Evolutionary conservation across 345 rosid species (phyloP).

Genomic region (Lenwebbia sp.): DNA sequence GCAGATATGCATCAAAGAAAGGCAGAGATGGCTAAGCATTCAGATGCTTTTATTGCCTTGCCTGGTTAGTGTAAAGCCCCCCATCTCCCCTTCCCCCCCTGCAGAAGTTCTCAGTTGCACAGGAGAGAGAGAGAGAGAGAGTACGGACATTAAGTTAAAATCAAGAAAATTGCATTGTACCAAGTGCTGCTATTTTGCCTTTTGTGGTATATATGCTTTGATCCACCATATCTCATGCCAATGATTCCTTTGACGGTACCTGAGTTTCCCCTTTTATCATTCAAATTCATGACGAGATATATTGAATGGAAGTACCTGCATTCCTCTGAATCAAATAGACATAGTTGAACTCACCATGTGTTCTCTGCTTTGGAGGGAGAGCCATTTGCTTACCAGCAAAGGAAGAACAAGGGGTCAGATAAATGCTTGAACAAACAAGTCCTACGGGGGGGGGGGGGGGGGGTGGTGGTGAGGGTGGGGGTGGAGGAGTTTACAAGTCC

Average conservation of each 20-base stretch:
- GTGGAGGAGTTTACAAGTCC: neutral
- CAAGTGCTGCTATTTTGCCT: neutral
- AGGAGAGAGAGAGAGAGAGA: neutral
- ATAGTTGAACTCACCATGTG: neutral
- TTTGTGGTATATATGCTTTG: neutral
- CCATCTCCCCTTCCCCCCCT: neutral
- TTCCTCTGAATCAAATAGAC: neutral
- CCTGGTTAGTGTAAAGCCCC: constrained; percentile 61
- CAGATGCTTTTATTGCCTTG: constrained; percentile 99
- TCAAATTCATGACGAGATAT: neutral
- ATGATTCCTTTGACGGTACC: neutral
- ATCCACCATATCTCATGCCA: neutral
- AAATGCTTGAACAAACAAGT: neutral
- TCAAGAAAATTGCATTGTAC: neutral
- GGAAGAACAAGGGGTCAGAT: neutral
- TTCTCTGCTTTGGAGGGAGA: neutral
- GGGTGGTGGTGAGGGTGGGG: no score
- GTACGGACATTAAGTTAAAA: neutral
- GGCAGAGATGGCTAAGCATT: constrained; percentile 99
- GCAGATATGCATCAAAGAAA: constrained; percentile 99
- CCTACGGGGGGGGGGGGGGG: neutral
- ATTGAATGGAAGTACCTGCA: neutral
- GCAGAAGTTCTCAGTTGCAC: neutral
- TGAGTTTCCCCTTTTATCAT: neutral
- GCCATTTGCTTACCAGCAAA: neutral